Percentiles rank a stretch among this genome's conserved stretches.
phyloP scores from a whole-genome alignment of 768 basidiomycete genomes.

The Macrolepiota fuliginosa region DNA sequence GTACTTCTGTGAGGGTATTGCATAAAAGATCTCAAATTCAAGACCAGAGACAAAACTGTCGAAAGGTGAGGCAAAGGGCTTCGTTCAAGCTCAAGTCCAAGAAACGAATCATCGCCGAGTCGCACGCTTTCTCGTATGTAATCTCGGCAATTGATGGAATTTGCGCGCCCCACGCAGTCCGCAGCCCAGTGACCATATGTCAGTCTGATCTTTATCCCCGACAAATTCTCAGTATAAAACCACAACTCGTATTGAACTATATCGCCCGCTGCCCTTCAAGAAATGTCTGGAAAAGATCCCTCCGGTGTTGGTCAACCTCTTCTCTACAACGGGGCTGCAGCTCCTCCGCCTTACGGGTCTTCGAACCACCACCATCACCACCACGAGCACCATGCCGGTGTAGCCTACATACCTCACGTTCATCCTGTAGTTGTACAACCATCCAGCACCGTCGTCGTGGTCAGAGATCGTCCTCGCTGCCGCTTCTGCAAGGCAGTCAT shows the following conservation, averaged over 20 bases:
- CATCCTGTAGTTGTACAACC: not conserved
- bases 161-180: not conserved
- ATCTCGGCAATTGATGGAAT: no score
- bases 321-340: not conserved
- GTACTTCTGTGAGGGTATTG: no score
- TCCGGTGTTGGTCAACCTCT: not conserved
- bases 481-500: not conserved
- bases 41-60: no score
- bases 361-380: slow-evolving; percentile 1
- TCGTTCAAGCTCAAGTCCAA: no score
- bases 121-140: no score
- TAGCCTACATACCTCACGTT: slow-evolving; percentile 1
- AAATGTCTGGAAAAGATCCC: not conserved
- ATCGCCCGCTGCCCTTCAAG: not conserved
- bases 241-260: not conserved
- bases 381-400: not conserved
- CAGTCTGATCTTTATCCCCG: not conserved
- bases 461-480: not conserved
- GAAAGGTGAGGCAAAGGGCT: no score
- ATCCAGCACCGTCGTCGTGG: not conserved
- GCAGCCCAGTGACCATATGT: slow-evolving; percentile 4
- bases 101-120: no score
- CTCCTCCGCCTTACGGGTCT: slow-evolving; percentile 11
- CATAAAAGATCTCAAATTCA: no score
- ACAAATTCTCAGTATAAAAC: not conserved